These are phyloP conservation scores for Schizopora paradoxa DNA, from an alignment of 1,284 basidiomycete genomes.

Conservation along the genomic window DNA sequence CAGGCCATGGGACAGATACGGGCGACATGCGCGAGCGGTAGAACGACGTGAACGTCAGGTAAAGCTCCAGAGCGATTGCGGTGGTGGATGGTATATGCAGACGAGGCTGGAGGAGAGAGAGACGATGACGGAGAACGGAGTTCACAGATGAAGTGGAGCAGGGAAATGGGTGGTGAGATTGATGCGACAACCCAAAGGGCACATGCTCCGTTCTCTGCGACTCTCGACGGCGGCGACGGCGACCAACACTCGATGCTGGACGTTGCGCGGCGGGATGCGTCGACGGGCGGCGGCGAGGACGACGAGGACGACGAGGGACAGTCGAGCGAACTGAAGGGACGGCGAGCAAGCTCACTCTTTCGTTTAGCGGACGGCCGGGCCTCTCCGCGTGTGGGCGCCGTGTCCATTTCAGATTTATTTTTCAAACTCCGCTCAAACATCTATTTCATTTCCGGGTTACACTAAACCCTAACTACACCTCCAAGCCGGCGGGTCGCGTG, in stretches of 20 bases:
- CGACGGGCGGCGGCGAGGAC: constrained; percentile 2
- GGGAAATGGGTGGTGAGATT: constrained; percentile 18
- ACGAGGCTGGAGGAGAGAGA: neutral
- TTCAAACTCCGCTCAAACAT: too few relatives aligned
- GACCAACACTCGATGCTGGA: constrained; percentile 37
- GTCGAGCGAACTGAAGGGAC: neutral
- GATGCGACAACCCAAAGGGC: constrained; percentile 4
- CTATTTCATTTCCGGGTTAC: too few relatives aligned
- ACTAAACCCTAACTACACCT: too few relatives aligned
- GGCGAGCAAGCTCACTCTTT: too few relatives aligned
- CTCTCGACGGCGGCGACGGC: constrained; percentile 24
- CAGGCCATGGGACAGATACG: constrained; percentile 35
- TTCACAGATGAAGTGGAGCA: constrained; percentile 25
- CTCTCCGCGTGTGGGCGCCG: too few relatives aligned
- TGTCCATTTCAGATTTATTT: too few relatives aligned
- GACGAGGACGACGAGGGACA: constrained; percentile 15
- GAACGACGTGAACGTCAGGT: constrained; percentile 23
- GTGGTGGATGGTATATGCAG: neutral
- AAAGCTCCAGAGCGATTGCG: neutral
- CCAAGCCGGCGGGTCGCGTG: too few relatives aligned
- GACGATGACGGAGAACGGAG: constrained; percentile 22
- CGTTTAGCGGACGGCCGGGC: too few relatives aligned
- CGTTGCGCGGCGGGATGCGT: constrained; percentile 15
- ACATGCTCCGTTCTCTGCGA: constrained; percentile 4
- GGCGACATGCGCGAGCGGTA: constrained; percentile 28